Percentiles rank a stretch among this genome's conserved stretches.
Conservation (phyloP, 2,329 filamentous ascomycete species). For the Chaetomiaceae sp. region DNA sequence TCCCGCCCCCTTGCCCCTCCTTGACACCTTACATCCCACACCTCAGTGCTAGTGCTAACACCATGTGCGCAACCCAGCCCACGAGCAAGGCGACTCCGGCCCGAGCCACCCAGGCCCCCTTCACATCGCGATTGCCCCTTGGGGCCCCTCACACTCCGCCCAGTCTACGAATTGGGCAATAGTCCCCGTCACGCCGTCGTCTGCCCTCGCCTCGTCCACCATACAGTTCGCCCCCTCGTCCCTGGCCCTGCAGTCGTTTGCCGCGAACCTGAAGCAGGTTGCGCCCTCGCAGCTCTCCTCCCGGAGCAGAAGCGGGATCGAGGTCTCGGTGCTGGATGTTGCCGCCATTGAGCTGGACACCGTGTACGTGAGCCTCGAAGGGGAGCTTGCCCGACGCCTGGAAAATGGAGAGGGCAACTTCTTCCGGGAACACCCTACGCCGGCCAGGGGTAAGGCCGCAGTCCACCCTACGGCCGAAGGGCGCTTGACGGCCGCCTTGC, state of each 20-base stretch:
- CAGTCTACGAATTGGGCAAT: conserved; percentile 76
- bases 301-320: conserved; percentile 70
- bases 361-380: conserved; percentile 81
- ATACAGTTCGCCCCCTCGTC: conserved; percentile 73
- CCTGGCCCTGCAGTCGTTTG: conserved; percentile 72
- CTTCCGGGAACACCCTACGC: conserved; percentile 56
- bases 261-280: conserved; percentile 64
- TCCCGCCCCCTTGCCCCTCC: conserved; percentile 12
- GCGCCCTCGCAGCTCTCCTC: conserved; percentile 71
- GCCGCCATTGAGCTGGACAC: conserved; percentile 75
- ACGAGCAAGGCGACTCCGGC: conserved; percentile 28
- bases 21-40: neutral
- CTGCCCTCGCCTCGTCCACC: conserved; percentile 67
- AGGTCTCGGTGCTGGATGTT: conserved; percentile 78
- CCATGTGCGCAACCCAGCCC: conserved; percentile 23
- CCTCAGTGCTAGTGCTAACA: conserved; percentile 19
- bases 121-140: conserved; percentile 70
- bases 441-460: conserved; percentile 34
- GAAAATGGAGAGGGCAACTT: conserved; percentile 82
- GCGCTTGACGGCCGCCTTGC: conserved; percentile 60
- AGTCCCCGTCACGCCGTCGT: conserved; percentile 65
- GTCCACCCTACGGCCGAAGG: conserved; percentile 43
- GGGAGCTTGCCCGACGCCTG: conserved; percentile 70
- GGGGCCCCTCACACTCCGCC: conserved; percentile 54
- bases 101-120: conserved; percentile 39